A percentile compares a stretch with the other conserved stretches of the same genome.
Conservation (phyloP, 345 rosid genomes). For the Eucalyptus victrix region DNA sequence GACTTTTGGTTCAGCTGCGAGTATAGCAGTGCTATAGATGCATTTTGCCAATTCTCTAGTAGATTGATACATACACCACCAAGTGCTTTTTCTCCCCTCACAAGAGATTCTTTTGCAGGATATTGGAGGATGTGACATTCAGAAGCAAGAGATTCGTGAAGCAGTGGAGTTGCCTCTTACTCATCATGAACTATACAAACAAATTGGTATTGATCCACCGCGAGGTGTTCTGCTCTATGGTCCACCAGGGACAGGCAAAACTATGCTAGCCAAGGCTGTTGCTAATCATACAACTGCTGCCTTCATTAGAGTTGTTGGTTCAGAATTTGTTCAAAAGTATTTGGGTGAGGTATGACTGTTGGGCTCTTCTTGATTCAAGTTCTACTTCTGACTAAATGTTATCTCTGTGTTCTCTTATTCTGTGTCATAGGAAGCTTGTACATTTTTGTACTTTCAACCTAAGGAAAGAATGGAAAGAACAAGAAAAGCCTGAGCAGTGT, state of each 20-base stretch:
- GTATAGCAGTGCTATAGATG: neutral
- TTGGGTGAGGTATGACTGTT: slow-evolving; percentile 69
- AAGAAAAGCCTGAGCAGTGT: neutral
- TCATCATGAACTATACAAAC: slow-evolving; percentile 90
- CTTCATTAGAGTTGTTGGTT: slow-evolving; percentile 96
- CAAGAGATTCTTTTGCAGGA: slow-evolving; percentile 26
- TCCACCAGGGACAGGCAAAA: slow-evolving; percentile 98
- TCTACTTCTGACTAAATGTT: neutral
- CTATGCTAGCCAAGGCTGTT: slow-evolving; percentile 99
- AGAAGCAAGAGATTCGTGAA: slow-evolving; percentile 99
- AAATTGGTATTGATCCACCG: slow-evolving; percentile 96
- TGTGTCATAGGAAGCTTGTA: neutral
- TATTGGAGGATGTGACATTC: slow-evolving; percentile 98
- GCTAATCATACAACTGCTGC: slow-evolving; percentile 98
- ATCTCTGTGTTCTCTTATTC: neutral
- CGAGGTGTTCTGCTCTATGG: slow-evolving; percentile 97
- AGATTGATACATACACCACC: neutral
- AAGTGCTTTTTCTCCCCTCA: neutral
- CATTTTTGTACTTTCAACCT: neutral
- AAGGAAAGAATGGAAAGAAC: neutral
- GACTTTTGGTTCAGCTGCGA: neutral
- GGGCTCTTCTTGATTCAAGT: neutral
- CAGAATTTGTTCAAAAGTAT: slow-evolving; percentile 97
- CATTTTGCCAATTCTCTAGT: neutral
- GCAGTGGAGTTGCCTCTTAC: slow-evolving; percentile 97